Percentiles rank a stretch among this genome's conserved stretches.
Evolutionary conservation across 371 early-diverging fungal genomes (phyloP).

Genomic region (Mucor circinelloides): DNA sequence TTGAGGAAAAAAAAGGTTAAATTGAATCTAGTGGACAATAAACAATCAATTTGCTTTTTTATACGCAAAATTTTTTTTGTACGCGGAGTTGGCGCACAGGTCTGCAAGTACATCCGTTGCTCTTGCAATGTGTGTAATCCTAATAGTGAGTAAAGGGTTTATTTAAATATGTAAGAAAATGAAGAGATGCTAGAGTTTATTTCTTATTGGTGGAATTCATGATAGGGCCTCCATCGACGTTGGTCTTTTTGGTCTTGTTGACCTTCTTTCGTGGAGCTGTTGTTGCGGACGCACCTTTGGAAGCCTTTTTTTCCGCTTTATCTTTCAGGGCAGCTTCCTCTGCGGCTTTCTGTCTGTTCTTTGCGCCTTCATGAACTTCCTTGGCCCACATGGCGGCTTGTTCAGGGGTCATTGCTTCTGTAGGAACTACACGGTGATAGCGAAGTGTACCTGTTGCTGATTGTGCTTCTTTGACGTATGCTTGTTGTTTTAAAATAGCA

Average conservation of each 20-base stretch:
- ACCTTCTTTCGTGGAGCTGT: conserved; percentile 2
- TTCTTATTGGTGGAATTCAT: neutral
- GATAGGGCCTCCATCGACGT: neutral
- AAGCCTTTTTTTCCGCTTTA: conserved; percentile 4
- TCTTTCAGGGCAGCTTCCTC: neutral
- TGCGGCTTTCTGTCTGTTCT: neutral
- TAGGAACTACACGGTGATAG: conserved; percentile 35
- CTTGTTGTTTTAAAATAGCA: conserved; percentile 16
- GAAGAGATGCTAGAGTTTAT: neutral
- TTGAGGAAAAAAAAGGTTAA: neutral
- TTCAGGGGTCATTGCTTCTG: conserved; percentile 20
- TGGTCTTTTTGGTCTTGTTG: neutral
- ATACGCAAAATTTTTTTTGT: neutral
- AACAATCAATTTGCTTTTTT: neutral
- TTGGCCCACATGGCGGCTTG: conserved; percentile 21
- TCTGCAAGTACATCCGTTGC: conserved; percentile 16
- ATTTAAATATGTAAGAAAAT: neutral
- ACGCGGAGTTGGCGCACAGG: neutral
- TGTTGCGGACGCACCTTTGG: neutral
- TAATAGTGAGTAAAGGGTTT: neutral
- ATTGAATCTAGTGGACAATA: neutral
- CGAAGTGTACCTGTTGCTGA: conserved; percentile 20
- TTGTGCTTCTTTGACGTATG: conserved; percentile 17
- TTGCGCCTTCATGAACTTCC: neutral
- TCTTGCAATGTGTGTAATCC: neutral